Evolutionary conservation across 371 early-diverging fungal genomes (phyloP), one percentile per base, ranked within the genome.

Genomic region (Fennellomyces sp.): DNA sequence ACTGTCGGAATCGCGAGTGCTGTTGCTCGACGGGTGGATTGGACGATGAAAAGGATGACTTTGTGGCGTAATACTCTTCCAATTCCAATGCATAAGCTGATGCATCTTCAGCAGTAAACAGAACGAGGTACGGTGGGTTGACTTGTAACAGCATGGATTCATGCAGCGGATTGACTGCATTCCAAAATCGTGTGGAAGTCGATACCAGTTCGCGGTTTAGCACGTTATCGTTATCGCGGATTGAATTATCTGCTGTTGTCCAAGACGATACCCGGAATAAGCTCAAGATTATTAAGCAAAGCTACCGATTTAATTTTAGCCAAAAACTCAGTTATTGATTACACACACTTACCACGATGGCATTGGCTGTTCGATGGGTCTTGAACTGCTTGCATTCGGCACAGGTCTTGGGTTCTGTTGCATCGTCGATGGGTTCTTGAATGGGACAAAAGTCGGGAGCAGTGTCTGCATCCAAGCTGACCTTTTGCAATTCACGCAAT

Each of bases 331-430:
- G 35, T n/a, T 38, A 39, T n/a, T 0, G 5, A 11, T 39, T 11
- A 45, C 23, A 23, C 45, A 21, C 6, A 23, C 59, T 60, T 68
- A 72, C 72, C 42, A 73, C 25, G 13, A 73, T 41, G 13, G 67
- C 69, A 59, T 63, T 66, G 3, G 63, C 17, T n/a, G 69, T 62
- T 57, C 73, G 57, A 55, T 63, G 66, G 1, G 73, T 66, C 49
- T 63, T 73, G 42, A 69, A 67, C 27, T 73, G 61, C 39, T 71
- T 71, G 47, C 67, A 61, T 19, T 71, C 67, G 13, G 62, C 59
- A 51, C 63, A 67, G 0, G 60, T 42, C 29, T 69, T 69, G 11
- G 62, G 50, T 52, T 59, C 58, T 0, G 38, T 28, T 2, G 28
- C 39, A 2, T 67, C 67, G 8, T 48, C 33, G 11, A 31, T 30